Evolutionary conservation across 2,329 filamentous ascomycete species (phyloP), one percentile per base, ranked within the genome.

Genomic region (Aurifilum marmelostoma): DNA sequence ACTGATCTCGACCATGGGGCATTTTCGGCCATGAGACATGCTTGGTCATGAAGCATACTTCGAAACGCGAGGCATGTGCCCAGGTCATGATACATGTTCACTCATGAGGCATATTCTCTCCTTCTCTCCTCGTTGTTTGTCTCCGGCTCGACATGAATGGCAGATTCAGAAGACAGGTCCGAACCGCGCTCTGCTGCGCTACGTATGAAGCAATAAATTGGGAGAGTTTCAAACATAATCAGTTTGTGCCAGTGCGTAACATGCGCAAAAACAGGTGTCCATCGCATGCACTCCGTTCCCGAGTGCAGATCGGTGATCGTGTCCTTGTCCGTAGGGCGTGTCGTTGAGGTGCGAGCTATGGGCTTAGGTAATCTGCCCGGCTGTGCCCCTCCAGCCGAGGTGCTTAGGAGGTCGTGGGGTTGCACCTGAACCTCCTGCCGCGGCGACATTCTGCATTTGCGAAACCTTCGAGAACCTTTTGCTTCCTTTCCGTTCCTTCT

Each of bases 161-260:
- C 24, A 54, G 41, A 29, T 47, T 61, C 41, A 43, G 29, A n/a
- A 11, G 8, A 2, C 18, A 37, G 37, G n/a, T 3, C 12, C 9
- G 24, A 16, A 29, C 11, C 7, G 37, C 59, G 56, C 32, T n/a
- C 59, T 18, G 24, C n/a, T 27, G 59, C 21, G 68, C 60, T 60
- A 69, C 41, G 56, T 60, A 69, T 24, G 56, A 32, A 27, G 56
- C 58, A 60, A 39, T 32, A 27, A 39, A 67, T 54, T 69, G 60
- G 52, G 60, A 67, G 24, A 34, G n/a, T 54, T 41, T 67, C 34
- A 12, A 64, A 60, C 43, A 37, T 47, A 8, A n/a, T 47, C 18
- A n/a, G 8, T 27, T 0, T 29, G 32, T 62, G 59, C 37, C 43
- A 8, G 7, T 37, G 37, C 5, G 2, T 39, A 11, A 39, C 4